Evolutionary conservation across 1,284 basidiomycete species (phyloP).

Genomic region (Leccinum griseonigrum): DNA sequence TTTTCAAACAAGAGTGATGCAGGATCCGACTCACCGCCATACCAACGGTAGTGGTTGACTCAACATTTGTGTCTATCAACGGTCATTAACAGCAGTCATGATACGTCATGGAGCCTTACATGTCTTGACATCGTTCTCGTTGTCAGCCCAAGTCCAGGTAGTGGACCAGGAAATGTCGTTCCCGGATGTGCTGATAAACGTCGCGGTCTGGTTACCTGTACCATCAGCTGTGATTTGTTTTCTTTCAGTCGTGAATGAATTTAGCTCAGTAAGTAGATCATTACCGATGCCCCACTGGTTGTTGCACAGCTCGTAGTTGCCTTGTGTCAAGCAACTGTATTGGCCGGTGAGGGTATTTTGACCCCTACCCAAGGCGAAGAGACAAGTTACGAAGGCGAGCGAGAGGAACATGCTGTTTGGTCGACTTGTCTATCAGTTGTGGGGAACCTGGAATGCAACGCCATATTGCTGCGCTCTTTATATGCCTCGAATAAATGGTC

Average conservation of each 20-base stretch:
- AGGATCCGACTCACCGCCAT: conserved; percentile 10
- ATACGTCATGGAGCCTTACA: conserved; percentile 21
- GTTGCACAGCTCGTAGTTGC: conserved; percentile 51
- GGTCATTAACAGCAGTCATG: neutral
- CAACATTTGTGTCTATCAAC: conserved; percentile 21
- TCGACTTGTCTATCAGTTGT: neutral
- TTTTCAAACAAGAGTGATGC: neutral
- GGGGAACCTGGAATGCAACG: neutral
- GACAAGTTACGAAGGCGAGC: neutral
- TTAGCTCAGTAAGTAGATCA: conserved; percentile 5
- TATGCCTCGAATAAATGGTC: neutral
- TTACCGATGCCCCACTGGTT: conserved; percentile 53
- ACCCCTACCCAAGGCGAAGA: conserved; percentile 5
- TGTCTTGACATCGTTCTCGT: conserved; percentile 53
- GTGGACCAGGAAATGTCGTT: conserved; percentile 52
- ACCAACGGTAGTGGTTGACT: conserved; percentile 19
- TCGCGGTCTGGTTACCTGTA: conserved; percentile 49
- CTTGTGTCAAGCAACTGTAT: conserved; percentile 45
- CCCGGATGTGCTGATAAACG: conserved; percentile 41
- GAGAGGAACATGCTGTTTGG: conserved; percentile 9
- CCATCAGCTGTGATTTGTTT: conserved; percentile 30
- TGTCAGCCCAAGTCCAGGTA: conserved; percentile 54
- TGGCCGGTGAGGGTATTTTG: conserved; percentile 42
- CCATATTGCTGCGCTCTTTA: conserved; percentile 4
- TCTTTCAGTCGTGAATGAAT: neutral